Evolutionary conservation across 1,139 yeast genomes (phyloP).

Genomic region (Diutina siamensis): DNA sequence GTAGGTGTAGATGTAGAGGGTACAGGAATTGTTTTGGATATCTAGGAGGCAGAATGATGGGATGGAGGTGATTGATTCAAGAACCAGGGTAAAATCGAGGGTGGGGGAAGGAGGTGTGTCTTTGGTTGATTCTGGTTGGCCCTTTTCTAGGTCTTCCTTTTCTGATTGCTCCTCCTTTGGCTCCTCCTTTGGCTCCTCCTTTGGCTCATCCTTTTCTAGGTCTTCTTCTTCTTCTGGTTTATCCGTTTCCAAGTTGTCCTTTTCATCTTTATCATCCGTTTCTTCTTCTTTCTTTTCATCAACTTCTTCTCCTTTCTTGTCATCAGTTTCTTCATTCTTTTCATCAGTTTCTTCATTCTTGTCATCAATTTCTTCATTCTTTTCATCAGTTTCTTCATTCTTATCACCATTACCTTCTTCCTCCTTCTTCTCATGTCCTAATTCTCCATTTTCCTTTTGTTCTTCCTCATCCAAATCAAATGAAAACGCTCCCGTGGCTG

Average conservation of each 20-base stretch:
- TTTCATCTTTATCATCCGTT: conserved; percentile 6
- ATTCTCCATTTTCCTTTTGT: conserved; percentile 34
- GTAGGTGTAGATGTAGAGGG: conserved; percentile 75
- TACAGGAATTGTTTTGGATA: conserved; percentile 65
- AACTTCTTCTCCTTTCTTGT: too few species aligned
- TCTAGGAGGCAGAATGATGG: conserved; percentile 89
- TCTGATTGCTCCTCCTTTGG: background rate
- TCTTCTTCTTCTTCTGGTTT: background rate
- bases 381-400: conserved; percentile 8
- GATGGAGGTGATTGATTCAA: conserved; percentile 11
- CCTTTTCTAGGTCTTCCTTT: background rate
- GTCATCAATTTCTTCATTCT: conserved; percentile 6
- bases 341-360: too few species aligned
- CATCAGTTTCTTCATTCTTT: conserved; percentile 4
- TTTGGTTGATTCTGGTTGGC: background rate
- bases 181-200: background rate
- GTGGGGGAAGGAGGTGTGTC: background rate
- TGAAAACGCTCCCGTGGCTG: conserved; percentile 84
- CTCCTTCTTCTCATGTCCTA: conserved; percentile 22
- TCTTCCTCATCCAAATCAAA: conserved; percentile 33
- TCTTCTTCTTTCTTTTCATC: conserved; percentile 10
- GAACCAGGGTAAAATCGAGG: background rate
- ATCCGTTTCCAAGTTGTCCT: conserved; percentile 7
- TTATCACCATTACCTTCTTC: conserved; percentile 13
- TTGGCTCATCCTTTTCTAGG: background rate